Evolutionary conservation across 73 alveolate genomes (phyloP).

Genomic region (Paraurostyla sp.): DNA sequence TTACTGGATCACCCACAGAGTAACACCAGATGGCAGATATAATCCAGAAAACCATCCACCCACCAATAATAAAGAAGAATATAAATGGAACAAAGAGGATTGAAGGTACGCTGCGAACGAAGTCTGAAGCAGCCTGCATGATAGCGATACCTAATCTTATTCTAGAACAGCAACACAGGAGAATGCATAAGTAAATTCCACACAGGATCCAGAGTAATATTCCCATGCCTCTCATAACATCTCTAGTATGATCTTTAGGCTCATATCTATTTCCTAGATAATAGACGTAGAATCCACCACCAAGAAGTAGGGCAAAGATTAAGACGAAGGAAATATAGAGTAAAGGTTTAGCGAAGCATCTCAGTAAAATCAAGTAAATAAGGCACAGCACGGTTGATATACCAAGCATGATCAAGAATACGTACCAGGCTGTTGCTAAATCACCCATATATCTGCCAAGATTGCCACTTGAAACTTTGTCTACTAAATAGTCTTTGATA

Average conservation of each 20-base stretch:
- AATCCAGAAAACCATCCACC: constrained; percentile 92
- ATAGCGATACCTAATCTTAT: constrained; percentile 95
- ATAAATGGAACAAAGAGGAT: constrained; percentile 94
- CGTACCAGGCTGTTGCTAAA: constrained; percentile 75
- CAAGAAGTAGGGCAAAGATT: constrained; percentile 40
- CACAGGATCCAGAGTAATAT: constrained; percentile 71
- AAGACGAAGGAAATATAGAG: constrained; percentile 72
- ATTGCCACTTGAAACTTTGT: background rate
- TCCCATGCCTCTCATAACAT: constrained; percentile 49
- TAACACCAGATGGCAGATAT: constrained; percentile 85
- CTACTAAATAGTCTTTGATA: constrained; percentile 6
- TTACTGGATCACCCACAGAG: constrained; percentile 92
- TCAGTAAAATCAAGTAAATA: constrained; percentile 69
- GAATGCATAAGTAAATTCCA: constrained; percentile 74
- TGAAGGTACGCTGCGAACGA: constrained; percentile 81
- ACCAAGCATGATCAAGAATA: constrained; percentile 64
- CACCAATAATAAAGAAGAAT: constrained; percentile 78
- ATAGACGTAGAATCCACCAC: constrained; percentile 63
- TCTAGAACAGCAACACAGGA: constrained; percentile 92
- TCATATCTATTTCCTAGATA: constrained; percentile 9
- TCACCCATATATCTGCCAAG: constrained; percentile 74
- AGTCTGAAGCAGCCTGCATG: constrained; percentile 93
- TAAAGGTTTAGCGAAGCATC: constrained; percentile 70
- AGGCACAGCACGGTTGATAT: constrained; percentile 53
- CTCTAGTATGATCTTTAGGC: constrained; percentile 6